A percentile compares a stretch with the other conserved stretches of the same genome.
These are phyloP conservation scores for Scheffersomyces titani DNA, from an alignment of 1,139 yeast genomes.

Conservation along the genomic window DNA sequence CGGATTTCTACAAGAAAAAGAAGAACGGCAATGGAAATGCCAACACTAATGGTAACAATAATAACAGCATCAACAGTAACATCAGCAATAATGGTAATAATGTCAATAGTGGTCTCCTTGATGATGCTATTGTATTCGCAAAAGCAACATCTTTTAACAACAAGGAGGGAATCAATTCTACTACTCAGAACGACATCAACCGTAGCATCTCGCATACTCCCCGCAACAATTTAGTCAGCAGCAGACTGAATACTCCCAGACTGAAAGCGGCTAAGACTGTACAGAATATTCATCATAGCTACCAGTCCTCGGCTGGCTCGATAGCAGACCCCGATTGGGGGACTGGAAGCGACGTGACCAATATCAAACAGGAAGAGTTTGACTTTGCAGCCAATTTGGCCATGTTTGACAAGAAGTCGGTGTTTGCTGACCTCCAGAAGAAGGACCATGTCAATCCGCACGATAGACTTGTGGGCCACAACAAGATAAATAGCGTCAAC, in stretches of 20 bases:
- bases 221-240: background rate
- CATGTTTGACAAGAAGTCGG: constrained; percentile 78
- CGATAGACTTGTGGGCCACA: constrained; percentile 74
- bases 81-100: constrained; percentile 4
- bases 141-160: constrained; percentile 10
- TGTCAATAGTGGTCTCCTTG: constrained; percentile 11
- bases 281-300: background rate
- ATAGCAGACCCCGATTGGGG: constrained; percentile 48
- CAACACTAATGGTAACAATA: constrained; percentile 12
- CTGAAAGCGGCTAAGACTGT: constrained; percentile 4
- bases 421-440: constrained; percentile 73
- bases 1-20: constrained; percentile 26
- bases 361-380: constrained; percentile 65
- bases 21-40: constrained; percentile 15
- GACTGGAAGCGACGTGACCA: constrained; percentile 40
- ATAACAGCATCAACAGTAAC: constrained; percentile 6
- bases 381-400: constrained; percentile 84
- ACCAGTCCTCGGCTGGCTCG: constrained; percentile 9
- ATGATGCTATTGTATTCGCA: constrained; percentile 32
- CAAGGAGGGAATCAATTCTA: background rate
- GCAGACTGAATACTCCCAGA: constrained; percentile 18
- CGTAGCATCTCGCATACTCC: background rate
- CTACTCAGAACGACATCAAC: background rate
- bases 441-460: constrained; percentile 62
- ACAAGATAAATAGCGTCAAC: constrained; percentile 42